phyloP scores from a whole-genome alignment of 305 asterid genomes.

The Coffea humblotiana region DNA sequence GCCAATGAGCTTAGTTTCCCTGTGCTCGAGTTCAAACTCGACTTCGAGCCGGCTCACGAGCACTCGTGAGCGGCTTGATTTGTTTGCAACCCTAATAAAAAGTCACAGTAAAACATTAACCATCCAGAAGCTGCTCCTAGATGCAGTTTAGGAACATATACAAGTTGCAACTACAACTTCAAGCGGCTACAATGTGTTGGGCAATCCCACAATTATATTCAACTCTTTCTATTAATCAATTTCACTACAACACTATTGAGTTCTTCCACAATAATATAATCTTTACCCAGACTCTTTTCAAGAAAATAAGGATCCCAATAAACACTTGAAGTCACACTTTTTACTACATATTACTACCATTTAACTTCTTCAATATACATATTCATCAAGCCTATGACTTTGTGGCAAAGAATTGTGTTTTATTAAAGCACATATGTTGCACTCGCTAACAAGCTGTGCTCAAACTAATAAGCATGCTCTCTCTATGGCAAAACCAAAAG shows the following conservation, averaged over 20 bases:
- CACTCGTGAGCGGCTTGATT: too few relatives aligned
- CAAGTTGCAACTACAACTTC: too few relatives aligned
- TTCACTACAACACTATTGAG: background rate
- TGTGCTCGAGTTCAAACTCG: too few relatives aligned
- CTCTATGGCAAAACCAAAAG: background rate
- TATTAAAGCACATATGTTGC: background rate
- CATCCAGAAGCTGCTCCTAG: background rate
- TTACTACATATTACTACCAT: too few relatives aligned
- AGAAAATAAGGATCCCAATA: background rate
- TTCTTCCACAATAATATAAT: background rate
- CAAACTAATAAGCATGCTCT: background rate
- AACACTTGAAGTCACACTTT: background rate
- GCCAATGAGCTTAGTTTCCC: too few relatives aligned
- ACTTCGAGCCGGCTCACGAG: too few relatives aligned
- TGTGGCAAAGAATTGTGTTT: background rate
- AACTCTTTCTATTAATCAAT: background rate
- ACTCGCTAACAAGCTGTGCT: background rate
- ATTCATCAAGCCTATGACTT: background rate
- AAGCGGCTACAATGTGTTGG: background rate
- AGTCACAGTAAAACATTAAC: background rate
- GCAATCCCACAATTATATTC: background rate
- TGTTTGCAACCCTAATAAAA: too few relatives aligned
- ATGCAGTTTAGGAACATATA: background rate
- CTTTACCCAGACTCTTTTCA: background rate
- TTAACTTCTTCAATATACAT: too few relatives aligned